Percentiles rank a stretch among this genome's conserved stretches.
These are phyloP conservation scores for Isabelozyma pseudorhagii DNA, from an alignment of 805 yeast species.

Conservation along the genomic window DNA sequence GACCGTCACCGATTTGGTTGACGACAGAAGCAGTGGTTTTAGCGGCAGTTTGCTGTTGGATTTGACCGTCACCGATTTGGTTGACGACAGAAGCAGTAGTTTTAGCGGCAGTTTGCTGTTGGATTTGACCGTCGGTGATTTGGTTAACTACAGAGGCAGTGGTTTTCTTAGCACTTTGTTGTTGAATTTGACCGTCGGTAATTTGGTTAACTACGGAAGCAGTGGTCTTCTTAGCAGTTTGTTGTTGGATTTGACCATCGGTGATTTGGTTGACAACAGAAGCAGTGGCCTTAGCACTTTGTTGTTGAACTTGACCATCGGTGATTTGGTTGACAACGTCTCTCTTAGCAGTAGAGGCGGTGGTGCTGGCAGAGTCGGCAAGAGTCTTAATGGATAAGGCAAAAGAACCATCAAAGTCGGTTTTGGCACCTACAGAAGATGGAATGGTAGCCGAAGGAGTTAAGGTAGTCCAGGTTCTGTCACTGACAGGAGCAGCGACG, in stretches of 20 bases:
- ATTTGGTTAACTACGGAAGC: constrained; percentile 15
- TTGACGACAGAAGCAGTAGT: constrained; percentile 19
- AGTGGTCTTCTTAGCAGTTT: constrained; percentile 12
- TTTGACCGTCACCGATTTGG: constrained; percentile 32
- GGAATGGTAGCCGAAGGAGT: constrained; percentile 26
- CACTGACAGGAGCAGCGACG: constrained; percentile 23
- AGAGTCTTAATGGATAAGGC: constrained; percentile 29
- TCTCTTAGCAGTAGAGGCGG: constrained; percentile 4
- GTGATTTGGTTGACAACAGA: constrained; percentile 38
- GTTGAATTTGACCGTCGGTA: constrained; percentile 29
- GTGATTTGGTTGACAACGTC: constrained; percentile 7
- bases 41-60: constrained; percentile 23
- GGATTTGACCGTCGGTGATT: constrained; percentile 30
- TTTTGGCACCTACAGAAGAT: constrained; percentile 18
- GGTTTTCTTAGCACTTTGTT: constrained; percentile 15
- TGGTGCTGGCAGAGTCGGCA: constrained; percentile 8
- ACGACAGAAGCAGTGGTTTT: constrained; percentile 17
- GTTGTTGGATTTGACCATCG: constrained; percentile 46
- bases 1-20: constrained; percentile 35
- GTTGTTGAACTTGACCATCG: constrained; percentile 30
- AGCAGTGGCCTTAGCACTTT: constrained; percentile 18
- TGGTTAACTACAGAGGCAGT: constrained; percentile 24
- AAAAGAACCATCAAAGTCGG: constrained; percentile 25
- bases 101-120: constrained; percentile 20
- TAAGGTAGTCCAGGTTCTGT: constrained; percentile 22